phyloP scores from a whole-genome alignment of 2,329 filamentous ascomycete genomes.

The Cordyceps militaris region DNA sequence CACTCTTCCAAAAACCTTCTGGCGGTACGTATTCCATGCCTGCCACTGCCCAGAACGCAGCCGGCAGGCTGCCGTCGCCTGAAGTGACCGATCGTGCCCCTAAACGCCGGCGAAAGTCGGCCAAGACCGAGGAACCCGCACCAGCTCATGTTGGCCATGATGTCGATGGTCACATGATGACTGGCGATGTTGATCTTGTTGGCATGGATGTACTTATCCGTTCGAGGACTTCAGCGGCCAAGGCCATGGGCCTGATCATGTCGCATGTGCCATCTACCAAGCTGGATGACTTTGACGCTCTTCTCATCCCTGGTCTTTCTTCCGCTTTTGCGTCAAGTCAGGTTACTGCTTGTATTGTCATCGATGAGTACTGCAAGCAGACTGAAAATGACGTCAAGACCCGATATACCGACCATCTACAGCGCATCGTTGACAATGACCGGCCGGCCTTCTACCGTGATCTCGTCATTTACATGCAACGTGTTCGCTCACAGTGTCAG shows the following conservation, averaged over 20 bases:
- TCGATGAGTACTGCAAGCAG: conserved; percentile 77
- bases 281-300: conserved; percentile 57
- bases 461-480: conserved; percentile 80
- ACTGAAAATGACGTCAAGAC: conserved; percentile 31
- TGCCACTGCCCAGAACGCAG: conserved; percentile 36
- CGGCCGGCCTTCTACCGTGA: conserved; percentile 81
- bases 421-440: conserved; percentile 72
- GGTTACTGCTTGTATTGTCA: conserved; percentile 70
- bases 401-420: conserved; percentile 58
- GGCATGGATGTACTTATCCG: conserved; percentile 82
- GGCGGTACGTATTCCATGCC: conserved; percentile 67
- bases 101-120: conserved; percentile 74
- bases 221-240: conserved; percentile 80
- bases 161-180: conserved; percentile 96
- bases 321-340: conserved; percentile 81
- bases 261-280: conserved; percentile 60
- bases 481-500: conserved; percentile 84
- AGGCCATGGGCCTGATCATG: conserved; percentile 80
- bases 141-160: conserved; percentile 72
- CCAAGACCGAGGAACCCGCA: conserved; percentile 67
- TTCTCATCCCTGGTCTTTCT: conserved; percentile 57
- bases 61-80: conserved; percentile 42
- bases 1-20: conserved; percentile 87
- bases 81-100: conserved; percentile 55
- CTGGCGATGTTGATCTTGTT: conserved; percentile 91